Base-by-base conservation (phyloP, 768 basidiomycete species). In the Boletus rubroflammeus region DNA sequence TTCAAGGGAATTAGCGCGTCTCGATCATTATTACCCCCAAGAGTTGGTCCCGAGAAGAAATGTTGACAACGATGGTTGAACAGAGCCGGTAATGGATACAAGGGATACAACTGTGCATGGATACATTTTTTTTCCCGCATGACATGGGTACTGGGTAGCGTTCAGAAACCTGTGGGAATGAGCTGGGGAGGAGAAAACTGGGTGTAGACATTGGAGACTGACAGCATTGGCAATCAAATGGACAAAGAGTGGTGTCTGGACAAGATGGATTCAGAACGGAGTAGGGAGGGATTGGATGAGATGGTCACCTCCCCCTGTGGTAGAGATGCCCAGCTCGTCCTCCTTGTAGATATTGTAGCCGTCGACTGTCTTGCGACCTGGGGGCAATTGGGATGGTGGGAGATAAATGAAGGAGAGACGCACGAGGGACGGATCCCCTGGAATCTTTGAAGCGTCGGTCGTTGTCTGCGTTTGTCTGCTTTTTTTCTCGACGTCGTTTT, bases 171-270 rank as follows among this genome's bases (percentile, higher is more conserved):
- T 71, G 56, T 13, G 26, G 17, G 31, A 21, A 43, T n/a, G 29
- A 40, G 31, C 42, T 13, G 26, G 34, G 39, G n/a, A 54, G 48
- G 34, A 31, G 28, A 44, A 25, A 9, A 13, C 3, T 13, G 23
- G n/a, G 3, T 6, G 17, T 13, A 8, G 19, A 39, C 23, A 35
- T n/a, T 35, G 34, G 36, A 23, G 43, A 76, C 89, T 72, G 63
- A 91, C 92, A 93, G 62, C 92, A 93, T 35, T 89, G 77, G 69
- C 92, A 93, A 67, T 93, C 92, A 65, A 93, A 93, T 6, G 92
- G 92, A 73, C 91, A 93, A 38, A 88, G 69, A 3, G 88, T 81
- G 0, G 91, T 92, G 68, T 89, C 91, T 93, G 71, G 31, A 55
- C 28, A 34, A 42, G 56, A 59, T 63, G 55, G 64, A 67, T 49